phyloP scores from a whole-genome alignment of 2,329 filamentous ascomycete species.

The Fusarium virguliforme region DNA sequence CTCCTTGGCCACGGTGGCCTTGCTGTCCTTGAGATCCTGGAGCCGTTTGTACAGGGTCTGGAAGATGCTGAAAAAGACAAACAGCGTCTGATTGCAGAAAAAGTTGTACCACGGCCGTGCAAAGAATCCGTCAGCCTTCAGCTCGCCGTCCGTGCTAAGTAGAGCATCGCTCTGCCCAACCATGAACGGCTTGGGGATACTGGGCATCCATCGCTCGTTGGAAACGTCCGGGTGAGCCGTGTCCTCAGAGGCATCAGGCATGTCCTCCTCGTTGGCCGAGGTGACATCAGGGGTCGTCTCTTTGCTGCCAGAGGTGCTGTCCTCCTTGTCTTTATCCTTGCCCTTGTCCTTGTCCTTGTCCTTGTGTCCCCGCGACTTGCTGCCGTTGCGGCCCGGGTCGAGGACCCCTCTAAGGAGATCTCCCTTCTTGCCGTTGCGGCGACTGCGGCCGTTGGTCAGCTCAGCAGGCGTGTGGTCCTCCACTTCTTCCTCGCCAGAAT shows the following conservation, averaged over 20 bases:
- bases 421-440: constrained; percentile 82
- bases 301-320: constrained; percentile 85
- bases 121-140: constrained; percentile 86
- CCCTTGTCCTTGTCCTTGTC: constrained; percentile 1
- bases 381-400: constrained; percentile 81
- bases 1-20: constrained; percentile 79
- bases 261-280: constrained; percentile 85
- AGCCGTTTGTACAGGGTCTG: constrained; percentile 91
- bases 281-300: constrained; percentile 89
- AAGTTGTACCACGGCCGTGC: constrained; percentile 87
- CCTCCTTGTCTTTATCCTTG: constrained; percentile 63
- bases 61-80: constrained; percentile 95
- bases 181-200: constrained; percentile 71
- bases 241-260: constrained; percentile 74
- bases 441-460: constrained; percentile 76
- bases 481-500: constrained; percentile 83
- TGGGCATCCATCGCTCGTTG: constrained; percentile 77
- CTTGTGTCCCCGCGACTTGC: constrained; percentile 79
- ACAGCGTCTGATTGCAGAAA: constrained; percentile 92
- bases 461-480: constrained; percentile 82
- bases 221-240: constrained; percentile 73
- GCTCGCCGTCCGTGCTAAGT: constrained; percentile 73
- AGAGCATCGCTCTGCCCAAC: constrained; percentile 68
- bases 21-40: constrained; percentile 85
- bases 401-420: constrained; percentile 89